phyloP scores from a whole-genome alignment of 2,329 filamentous ascomycete genomes.

The Pestalotiopsis sp. region DNA sequence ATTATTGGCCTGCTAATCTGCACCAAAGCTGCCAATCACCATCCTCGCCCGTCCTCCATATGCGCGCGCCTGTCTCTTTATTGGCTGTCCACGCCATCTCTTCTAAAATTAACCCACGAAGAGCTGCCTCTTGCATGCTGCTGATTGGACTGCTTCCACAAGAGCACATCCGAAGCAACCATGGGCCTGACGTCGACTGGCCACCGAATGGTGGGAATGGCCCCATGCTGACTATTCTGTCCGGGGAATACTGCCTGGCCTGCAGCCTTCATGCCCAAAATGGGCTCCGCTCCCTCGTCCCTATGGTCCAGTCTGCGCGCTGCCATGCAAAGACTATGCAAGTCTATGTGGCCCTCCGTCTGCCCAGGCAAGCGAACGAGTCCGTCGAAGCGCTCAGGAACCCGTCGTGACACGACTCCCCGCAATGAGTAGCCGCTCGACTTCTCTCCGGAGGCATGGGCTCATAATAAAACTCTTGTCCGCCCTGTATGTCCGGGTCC shows the following conservation, averaged over 20 bases:
- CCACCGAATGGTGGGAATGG: background rate
- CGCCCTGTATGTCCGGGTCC: slow-evolving; percentile 23
- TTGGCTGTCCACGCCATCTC: slow-evolving; percentile 22
- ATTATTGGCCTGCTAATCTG: slow-evolving; percentile 28
- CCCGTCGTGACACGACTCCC: slow-evolving; percentile 19
- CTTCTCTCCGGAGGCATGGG: slow-evolving; percentile 16
- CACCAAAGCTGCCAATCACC: slow-evolving; percentile 25
- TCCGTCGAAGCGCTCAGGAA: slow-evolving; percentile 29
- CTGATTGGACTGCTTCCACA: slow-evolving; percentile 26
- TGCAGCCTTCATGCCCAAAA: slow-evolving; percentile 27
- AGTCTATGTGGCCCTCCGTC: slow-evolving; percentile 22
- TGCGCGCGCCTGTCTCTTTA: slow-evolving; percentile 22
- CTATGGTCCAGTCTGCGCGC: slow-evolving; percentile 27
- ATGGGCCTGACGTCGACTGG: slow-evolving; percentile 20
- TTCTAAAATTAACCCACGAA: slow-evolving; percentile 31
- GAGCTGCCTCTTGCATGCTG: slow-evolving; percentile 10
- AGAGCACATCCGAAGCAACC: slow-evolving; percentile 20
- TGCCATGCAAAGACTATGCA: slow-evolving; percentile 23
- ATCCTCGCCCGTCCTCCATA: slow-evolving; percentile 18
- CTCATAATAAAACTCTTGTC: slow-evolving; percentile 30
- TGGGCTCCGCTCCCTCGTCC: slow-evolving; percentile 22
- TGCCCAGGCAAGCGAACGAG: slow-evolving; percentile 12
- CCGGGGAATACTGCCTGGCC: slow-evolving; percentile 14
- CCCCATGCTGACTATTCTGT: slow-evolving; percentile 24
- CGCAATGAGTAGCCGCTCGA: slow-evolving; percentile 31